These are phyloP conservation scores for Fusarium verrucosum DNA, from an alignment of 2,329 filamentous ascomycete genomes.

Conservation along the genomic window DNA sequence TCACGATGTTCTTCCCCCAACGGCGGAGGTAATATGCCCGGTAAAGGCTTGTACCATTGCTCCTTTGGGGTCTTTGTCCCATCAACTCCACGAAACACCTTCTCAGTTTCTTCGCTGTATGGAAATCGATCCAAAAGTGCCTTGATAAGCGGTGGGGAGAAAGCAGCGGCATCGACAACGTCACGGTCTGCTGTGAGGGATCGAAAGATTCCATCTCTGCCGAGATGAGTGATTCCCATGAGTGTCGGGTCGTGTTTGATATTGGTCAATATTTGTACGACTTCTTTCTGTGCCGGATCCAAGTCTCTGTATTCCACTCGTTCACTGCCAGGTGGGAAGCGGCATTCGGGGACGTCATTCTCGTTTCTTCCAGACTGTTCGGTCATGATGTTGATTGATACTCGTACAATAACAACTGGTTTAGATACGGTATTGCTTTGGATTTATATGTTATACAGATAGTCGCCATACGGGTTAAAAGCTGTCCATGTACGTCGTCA, in stretches of 20 bases:
- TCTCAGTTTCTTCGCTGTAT: slow-evolving; percentile 5
- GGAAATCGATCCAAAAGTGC: slow-evolving; percentile 24
- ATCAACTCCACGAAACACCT: slow-evolving; percentile 21
- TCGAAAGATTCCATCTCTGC: slow-evolving; percentile 32
- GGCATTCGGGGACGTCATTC: neutral
- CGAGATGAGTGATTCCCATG: slow-evolving; percentile 11
- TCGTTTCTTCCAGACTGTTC: neutral
- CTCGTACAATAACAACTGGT: neutral
- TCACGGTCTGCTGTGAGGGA: slow-evolving; percentile 26
- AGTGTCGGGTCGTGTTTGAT: neutral
- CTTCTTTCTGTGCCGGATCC: neutral
- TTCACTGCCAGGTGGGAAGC: neutral
- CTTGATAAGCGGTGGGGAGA: slow-evolving; percentile 21
- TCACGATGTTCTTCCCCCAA: slow-evolving; percentile 3
- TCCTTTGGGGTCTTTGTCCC: slow-evolving; percentile 46
- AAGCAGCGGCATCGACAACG: slow-evolving; percentile 22
- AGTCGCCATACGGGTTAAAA: neutral
- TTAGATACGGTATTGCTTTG: neutral
- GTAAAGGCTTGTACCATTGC: neutral
- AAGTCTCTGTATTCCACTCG: slow-evolving; percentile 1
- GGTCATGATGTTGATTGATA: neutral
- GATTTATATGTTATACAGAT: neutral
- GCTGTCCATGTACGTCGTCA: no score
- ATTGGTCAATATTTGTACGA: neutral
- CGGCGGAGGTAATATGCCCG: neutral